These are phyloP conservation scores for Apiotrichum domesticum DNA, from an alignment of 1,284 basidiomycete genomes.

Conservation along the genomic window DNA sequence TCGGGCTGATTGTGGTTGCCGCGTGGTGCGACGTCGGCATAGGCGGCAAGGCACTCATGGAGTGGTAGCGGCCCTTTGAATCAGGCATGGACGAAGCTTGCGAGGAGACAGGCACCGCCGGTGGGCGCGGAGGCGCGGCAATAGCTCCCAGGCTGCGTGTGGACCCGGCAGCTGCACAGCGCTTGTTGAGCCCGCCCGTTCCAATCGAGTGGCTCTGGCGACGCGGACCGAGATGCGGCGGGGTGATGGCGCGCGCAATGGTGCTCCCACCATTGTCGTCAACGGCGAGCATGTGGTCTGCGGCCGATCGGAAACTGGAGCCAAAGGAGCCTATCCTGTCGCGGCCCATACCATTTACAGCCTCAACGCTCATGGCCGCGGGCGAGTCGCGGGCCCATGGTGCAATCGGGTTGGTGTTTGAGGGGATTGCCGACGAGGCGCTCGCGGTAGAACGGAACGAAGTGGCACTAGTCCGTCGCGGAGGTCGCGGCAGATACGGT, in stretches of 20 bases:
- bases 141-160: too few relatives aligned
- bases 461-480: neutral
- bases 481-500: conserved; percentile 13
- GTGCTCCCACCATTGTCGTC: neutral
- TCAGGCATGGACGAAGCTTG: too few relatives aligned
- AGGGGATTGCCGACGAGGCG: neutral
- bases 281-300: neutral
- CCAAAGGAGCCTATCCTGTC: neutral
- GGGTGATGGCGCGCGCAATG: neutral
- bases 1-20: too few relatives aligned
- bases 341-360: neutral
- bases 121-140: too few relatives aligned
- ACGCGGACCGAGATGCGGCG: neutral
- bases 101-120: too few relatives aligned
- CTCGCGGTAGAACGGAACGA: neutral
- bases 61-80: too few relatives aligned
- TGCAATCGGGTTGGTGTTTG: too few relatives aligned
- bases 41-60: too few relatives aligned
- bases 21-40: too few relatives aligned
- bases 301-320: neutral
- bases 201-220: neutral
- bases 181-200: too few relatives aligned
- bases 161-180: too few relatives aligned
- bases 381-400: neutral
- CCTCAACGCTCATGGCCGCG: neutral